Percentiles rank a stretch among this genome's conserved stretches.
Conservation (phyloP, 2,329 filamentous ascomycete genomes). For the Colletotrichum sp. region DNA sequence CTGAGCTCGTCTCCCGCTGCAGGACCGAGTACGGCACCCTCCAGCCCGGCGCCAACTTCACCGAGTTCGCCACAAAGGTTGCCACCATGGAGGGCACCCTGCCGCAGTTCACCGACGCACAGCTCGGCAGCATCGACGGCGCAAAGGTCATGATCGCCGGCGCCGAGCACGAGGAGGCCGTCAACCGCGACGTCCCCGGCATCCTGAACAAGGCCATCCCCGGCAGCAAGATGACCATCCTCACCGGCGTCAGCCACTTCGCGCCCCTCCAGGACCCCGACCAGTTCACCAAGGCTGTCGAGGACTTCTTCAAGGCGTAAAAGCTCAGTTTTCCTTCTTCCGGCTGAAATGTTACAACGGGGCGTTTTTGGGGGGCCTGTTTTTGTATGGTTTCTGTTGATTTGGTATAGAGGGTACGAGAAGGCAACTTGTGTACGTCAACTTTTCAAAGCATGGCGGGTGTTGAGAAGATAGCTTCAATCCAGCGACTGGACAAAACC, state of each 20-base stretch:
- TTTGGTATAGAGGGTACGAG: neutral
- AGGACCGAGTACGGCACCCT: constrained; percentile 36
- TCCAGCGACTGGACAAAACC: neutral
- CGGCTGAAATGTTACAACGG: neutral
- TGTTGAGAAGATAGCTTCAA: neutral
- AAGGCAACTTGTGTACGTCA: neutral
- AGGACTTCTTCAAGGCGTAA: constrained; percentile 29
- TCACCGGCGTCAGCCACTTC: constrained; percentile 45
- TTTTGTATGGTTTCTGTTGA: neutral
- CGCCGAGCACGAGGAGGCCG: constrained; percentile 39
- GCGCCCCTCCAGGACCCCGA: constrained; percentile 44
- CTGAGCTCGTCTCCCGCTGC: constrained; percentile 36
- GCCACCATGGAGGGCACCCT: constrained; percentile 38
- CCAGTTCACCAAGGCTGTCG: constrained; percentile 34
- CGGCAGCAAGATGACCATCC: constrained; percentile 37
- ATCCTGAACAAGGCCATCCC: constrained; percentile 37
- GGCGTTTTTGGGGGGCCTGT: neutral
- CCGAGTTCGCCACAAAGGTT: constrained; percentile 38
- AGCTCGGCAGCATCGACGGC: constrained; percentile 32
- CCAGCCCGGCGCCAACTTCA: constrained; percentile 40
- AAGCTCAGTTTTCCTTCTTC: neutral
- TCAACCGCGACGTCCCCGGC: constrained; percentile 38
- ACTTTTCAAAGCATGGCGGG: neutral
- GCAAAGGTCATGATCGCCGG: constrained; percentile 32
- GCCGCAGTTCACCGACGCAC: constrained; percentile 32